Evolutionary conservation across 2,329 filamentous ascomycete species (phyloP).

Genomic region (Talaromyces sp.): DNA sequence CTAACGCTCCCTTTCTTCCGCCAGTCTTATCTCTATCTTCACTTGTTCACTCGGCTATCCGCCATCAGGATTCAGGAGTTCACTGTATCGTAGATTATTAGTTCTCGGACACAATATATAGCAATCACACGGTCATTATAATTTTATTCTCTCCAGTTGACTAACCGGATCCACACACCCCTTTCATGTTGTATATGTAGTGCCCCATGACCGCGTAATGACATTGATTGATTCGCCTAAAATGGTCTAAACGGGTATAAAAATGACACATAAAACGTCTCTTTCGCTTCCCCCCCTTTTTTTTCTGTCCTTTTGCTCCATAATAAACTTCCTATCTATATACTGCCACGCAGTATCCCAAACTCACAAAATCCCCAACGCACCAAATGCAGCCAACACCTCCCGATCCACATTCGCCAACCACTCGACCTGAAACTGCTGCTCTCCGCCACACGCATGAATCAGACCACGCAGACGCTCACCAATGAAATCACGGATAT

Average conservation of each 20-base stretch:
- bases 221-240: background rate
- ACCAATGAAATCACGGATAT: constrained; percentile 40
- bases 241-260: background rate
- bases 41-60: background rate
- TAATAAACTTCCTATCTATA: background rate
- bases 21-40: background rate
- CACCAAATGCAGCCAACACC: constrained; percentile 35
- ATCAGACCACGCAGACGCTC: constrained; percentile 36
- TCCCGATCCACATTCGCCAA: constrained; percentile 38
- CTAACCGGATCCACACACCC: no score
- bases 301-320: background rate
- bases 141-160: no score
- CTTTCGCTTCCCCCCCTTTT: background rate
- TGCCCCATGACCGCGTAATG: background rate
- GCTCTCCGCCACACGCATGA: constrained; percentile 33
- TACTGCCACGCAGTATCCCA: no score
- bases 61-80: background rate
- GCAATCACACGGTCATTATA: background rate
- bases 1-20: background rate
- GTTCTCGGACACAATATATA: background rate
- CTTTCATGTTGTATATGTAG: no score
- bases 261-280: background rate
- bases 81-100: background rate
- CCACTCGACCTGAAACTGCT: constrained; percentile 39
- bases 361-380: constrained; percentile 27